Evolutionary conservation across 2,329 filamentous ascomycete species (phyloP).

Genomic region (Ophiostoma himal-ulmi): DNA sequence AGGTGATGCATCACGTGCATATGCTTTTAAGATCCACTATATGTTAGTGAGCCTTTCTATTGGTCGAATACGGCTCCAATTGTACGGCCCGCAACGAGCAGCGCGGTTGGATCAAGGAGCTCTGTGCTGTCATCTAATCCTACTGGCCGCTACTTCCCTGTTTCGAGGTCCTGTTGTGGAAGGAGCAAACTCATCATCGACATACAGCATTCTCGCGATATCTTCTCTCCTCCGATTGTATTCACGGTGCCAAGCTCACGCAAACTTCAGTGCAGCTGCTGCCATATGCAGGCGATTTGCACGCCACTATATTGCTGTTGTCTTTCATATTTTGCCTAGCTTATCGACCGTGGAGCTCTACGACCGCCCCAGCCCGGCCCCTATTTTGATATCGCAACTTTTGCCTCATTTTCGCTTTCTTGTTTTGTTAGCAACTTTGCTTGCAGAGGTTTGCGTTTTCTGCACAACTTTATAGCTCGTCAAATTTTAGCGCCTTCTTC

Average conservation of each 20-base stretch:
- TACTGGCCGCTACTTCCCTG: not conserved
- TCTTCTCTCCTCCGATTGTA: not conserved
- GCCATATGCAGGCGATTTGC: not conserved
- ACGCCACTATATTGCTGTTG: not conserved
- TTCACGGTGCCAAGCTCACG: not conserved
- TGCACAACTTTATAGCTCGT: not conserved
- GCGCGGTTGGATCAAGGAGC: not conserved
- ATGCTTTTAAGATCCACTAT: not conserved
- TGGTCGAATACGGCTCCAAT: not conserved
- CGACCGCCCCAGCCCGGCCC: not conserved
- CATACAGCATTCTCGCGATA: not conserved
- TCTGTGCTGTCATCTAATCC: not conserved
- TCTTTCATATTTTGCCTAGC: not conserved
- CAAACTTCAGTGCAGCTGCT: not conserved
- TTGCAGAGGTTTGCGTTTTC: not conserved
- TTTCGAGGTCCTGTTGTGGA: not conserved
- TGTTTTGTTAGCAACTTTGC: not conserved
- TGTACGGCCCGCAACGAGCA: not conserved
- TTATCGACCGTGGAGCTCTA: not conserved
- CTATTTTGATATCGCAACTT: not conserved
- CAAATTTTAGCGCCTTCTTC: not conserved
- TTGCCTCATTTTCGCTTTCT: slow-evolving; percentile 11
- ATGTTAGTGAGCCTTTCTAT: not conserved
- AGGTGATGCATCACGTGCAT: slow-evolving; percentile 10
- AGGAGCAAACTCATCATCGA: not conserved